Evolutionary conservation across 164 flowering plant genomes (phyloP), one percentile per base, ranked within the genome.

Genomic region (Paratinospora sagittata): DNA sequence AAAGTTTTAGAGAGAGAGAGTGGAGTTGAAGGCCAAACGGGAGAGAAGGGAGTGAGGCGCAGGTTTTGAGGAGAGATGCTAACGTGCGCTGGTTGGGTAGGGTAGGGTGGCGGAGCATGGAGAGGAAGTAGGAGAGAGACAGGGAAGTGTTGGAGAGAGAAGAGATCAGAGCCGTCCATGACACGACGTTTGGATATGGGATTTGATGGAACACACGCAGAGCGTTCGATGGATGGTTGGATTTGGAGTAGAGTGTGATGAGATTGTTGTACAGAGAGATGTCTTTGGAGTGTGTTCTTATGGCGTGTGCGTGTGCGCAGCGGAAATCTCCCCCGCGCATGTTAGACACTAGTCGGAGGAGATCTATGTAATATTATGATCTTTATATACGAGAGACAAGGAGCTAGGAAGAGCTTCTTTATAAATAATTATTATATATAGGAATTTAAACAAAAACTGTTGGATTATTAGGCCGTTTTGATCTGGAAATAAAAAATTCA

Each of bases 81-180:
- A 67, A 67, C 3, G 70, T 67, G 36, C 58, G 70, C 58, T 67
- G 58, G 70, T 67, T 67, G 37, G 70, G 70, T 3, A 67, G 58
- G 9, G 34, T 67, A 11, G 70, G 58, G 36, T 67, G 36, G 27
- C 70, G 70, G 36, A 67, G 70, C 70, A 67, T 67, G 34, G 70
- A 67, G 27, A 45, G 13, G 34, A 67, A 67, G 58, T 67, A 58
- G 26, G 10, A 33, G 30, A 67, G 52, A 6, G 70, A 43, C 6
- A 45, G 26, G 57, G 21, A 1, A 33, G 58, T 67, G 70, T 45
- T 67, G 57, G 58, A 3, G 57, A 24, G 14, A 14, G 21, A 13
- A 1, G 70, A 67, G 58, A 67, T 67, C 58, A 67, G 58, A 14
- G 70, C 57, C 58, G 70, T 67, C 70, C 60, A 45, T 43, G 70